Conservation (phyloP, 371 early-diverging fungal species). For the Funneliformis caledonium region DNA sequence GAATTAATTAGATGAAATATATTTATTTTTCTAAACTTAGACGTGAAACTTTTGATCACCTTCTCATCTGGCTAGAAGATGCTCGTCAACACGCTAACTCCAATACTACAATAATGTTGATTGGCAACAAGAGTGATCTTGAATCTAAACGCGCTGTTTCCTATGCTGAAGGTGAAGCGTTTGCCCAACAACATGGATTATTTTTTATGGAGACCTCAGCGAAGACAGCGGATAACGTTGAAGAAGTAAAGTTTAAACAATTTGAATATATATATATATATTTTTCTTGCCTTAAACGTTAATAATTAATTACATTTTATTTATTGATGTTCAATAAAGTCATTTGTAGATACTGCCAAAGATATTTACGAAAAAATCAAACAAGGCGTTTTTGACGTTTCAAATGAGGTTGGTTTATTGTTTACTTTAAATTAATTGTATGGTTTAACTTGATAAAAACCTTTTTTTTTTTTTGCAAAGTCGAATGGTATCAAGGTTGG, state of each 20-base stretch:
- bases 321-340: slow-evolving; percentile 48
- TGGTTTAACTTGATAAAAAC: background rate
- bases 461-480: slow-evolving; percentile 12
- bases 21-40: slow-evolving; percentile 45
- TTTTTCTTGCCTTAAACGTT: background rate
- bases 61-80: slow-evolving; percentile 92
- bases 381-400: slow-evolving; percentile 73
- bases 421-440: background rate
- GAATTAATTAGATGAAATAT: too few relatives aligned
- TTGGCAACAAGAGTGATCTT: slow-evolving; percentile 96
- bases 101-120: slow-evolving; percentile 88
- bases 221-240: slow-evolving; percentile 91
- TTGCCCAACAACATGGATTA: slow-evolving; percentile 84
- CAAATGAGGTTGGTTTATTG: slow-evolving; percentile 61
- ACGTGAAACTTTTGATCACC: slow-evolving; percentile 89
- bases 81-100: slow-evolving; percentile 88
- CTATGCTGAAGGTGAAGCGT: slow-evolving; percentile 86
- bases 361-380: slow-evolving; percentile 86
- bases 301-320: slow-evolving; percentile 29
- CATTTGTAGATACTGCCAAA: slow-evolving; percentile 76
- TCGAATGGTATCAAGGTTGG: slow-evolving; percentile 37
- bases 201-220: slow-evolving; percentile 95
- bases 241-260: slow-evolving; percentile 57
- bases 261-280: slow-evolving; percentile 20
- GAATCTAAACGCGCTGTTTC: slow-evolving; percentile 82